These are phyloP conservation scores for Cryphonectria naterciae DNA, from an alignment of 2,329 filamentous ascomycete genomes.

Conservation along the genomic window DNA sequence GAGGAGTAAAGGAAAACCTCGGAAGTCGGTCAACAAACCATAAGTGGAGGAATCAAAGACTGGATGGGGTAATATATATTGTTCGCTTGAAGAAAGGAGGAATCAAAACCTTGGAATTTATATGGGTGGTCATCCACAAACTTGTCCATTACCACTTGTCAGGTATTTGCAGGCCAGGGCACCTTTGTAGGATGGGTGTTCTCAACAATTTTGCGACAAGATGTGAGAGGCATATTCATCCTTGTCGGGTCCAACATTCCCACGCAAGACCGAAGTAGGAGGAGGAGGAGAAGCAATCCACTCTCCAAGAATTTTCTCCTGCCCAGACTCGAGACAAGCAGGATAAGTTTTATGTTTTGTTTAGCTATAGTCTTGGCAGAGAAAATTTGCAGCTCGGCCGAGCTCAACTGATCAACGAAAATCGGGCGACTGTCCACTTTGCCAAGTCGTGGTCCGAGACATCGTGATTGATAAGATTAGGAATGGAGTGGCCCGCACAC, in stretches of 20 bases:
- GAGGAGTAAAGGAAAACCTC: neutral
- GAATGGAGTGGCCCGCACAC: neutral
- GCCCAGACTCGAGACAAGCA: neutral
- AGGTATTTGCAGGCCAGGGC: no score
- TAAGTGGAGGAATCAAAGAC: neutral
- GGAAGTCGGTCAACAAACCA: neutral
- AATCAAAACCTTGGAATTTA: neutral
- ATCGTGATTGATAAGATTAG: slow-evolving; percentile 24
- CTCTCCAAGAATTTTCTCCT: neutral
- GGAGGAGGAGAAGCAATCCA: slow-evolving; percentile 3
- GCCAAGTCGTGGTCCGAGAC: neutral
- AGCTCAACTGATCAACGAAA: neutral
- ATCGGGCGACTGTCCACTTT: neutral
- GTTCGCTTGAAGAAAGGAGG: neutral
- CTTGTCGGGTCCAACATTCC: neutral
- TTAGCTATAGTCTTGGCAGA: slow-evolving; percentile 11
- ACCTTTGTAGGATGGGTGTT: no score
- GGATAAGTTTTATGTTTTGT: neutral
- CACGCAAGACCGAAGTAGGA: neutral
- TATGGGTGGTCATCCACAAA: neutral
- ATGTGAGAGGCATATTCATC: neutral
- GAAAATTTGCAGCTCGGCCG: slow-evolving; percentile 4
- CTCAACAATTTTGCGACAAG: no score
- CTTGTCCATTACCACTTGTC: no score
- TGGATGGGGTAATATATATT: neutral